Evolutionary conservation across 352 stramenopile genomes (phyloP).

Genomic region (Globisporangium cederbergense): DNA sequence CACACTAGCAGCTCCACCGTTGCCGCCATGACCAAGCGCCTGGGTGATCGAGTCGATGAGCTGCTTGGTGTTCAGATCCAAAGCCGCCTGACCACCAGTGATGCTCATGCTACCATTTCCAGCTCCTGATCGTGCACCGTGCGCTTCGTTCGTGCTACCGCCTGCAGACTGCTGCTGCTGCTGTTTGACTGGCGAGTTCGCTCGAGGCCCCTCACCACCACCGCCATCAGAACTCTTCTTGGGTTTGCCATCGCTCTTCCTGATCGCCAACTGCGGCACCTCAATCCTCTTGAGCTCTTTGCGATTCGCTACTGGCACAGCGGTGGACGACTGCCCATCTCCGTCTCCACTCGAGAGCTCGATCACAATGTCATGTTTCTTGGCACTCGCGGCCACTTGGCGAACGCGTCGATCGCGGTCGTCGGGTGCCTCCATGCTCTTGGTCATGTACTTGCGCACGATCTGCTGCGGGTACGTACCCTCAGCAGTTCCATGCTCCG

Average conservation of each 20-base stretch:
- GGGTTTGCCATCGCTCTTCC: conserved; percentile 13
- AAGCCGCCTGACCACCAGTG: not conserved
- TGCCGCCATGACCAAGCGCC: conserved; percentile 40
- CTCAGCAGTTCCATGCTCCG: conserved; percentile 23
- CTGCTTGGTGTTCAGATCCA: conserved; percentile 57
- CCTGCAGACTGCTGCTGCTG: not conserved
- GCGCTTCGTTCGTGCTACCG: conserved; percentile 9
- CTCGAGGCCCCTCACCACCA: not conserved
- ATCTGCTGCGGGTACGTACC: conserved; percentile 60
- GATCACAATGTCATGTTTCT: conserved; percentile 59
- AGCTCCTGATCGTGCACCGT: not conserved
- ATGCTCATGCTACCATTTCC: not conserved
- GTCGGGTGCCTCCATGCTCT: conserved; percentile 73
- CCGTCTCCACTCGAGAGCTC: conserved; percentile 20
- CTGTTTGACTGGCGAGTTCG: conserved; percentile 13
- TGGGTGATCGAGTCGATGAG: conserved; percentile 77
- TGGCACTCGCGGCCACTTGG: conserved; percentile 48
- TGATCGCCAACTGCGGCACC: conserved; percentile 51
- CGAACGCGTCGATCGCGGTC: conserved; percentile 57
- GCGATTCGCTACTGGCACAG: not conserved
- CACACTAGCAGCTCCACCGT: conserved; percentile 24
- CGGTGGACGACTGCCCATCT: not conserved
- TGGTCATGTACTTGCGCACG: conserved; percentile 84
- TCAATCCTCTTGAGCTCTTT: conserved; percentile 47
- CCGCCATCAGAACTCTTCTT: not conserved